Evolutionary conservation across 1,284 basidiomycete species (phyloP).

Genomic region (Malassezia nana): DNA sequence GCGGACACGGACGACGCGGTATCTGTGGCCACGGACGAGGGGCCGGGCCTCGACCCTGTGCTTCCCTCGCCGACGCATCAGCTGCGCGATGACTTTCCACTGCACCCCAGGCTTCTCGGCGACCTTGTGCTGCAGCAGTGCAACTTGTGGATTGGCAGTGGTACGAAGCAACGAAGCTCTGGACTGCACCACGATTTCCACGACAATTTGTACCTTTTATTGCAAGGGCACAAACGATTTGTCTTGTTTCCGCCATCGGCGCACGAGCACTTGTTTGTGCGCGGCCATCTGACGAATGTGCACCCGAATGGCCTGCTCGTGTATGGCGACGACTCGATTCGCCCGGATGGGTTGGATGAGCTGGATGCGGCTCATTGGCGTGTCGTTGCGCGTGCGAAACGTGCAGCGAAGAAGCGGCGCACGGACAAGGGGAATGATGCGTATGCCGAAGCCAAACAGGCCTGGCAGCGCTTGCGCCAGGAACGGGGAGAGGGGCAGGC

Average conservation of each 20-base stretch:
- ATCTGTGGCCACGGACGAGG: constrained; percentile 8
- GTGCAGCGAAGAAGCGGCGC: not conserved
- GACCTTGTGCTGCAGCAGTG: constrained; percentile 44
- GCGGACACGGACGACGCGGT: constrained; percentile 12
- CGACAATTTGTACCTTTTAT: constrained; percentile 45
- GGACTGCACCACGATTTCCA: constrained; percentile 47
- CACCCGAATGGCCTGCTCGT: constrained; percentile 42
- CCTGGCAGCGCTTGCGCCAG: not conserved
- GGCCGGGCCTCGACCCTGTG: constrained; percentile 31
- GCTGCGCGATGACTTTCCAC: constrained; percentile 36
- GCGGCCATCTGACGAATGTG: constrained; percentile 27
- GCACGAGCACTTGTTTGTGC: constrained; percentile 29
- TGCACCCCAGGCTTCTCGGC: constrained; percentile 35
- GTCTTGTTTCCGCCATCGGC: constrained; percentile 43
- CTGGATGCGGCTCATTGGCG: constrained; percentile 41
- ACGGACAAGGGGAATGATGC: constrained; percentile 22
- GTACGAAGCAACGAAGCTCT: constrained; percentile 30
- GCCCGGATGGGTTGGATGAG: constrained; percentile 38
- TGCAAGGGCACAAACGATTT: constrained; percentile 44
- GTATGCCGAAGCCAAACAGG: constrained; percentile 14
- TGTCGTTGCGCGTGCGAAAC: constrained; percentile 1
- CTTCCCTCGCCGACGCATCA: constrained; percentile 38
- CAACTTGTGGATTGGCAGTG: constrained; percentile 45
- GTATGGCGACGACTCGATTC: constrained; percentile 22
- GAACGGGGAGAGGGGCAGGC: not conserved